Percentiles rank a stretch among this genome's conserved stretches.
These are phyloP conservation scores for Aspergillus homomorphus DNA, from an alignment of 495 filamentous ascomycete species.

Conservation along the genomic window DNA sequence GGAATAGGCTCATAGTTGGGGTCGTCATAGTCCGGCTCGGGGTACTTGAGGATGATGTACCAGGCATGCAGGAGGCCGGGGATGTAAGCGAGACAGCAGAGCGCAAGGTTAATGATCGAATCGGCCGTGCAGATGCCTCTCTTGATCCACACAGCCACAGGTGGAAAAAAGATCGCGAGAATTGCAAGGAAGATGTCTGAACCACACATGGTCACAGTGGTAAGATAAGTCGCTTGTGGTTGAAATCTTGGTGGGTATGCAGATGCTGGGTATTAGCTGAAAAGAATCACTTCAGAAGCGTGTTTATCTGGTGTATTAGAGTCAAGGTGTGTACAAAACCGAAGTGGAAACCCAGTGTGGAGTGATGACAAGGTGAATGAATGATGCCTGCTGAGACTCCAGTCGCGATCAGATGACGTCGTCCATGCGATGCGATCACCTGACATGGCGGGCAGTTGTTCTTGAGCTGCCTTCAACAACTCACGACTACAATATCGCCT, in stretches of 20 bases:
- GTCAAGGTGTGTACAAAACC: not conserved
- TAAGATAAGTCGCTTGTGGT: conserved; percentile 6
- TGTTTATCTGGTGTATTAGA: not conserved
- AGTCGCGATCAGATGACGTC: conserved; percentile 13
- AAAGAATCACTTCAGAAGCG: too few species aligned
- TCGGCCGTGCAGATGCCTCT: conserved; percentile 89
- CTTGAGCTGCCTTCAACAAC: too few species aligned
- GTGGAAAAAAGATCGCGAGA: conserved; percentile 89
- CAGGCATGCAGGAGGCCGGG: conserved; percentile 92
- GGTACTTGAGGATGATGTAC: conserved; percentile 95
- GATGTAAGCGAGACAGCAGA: conserved; percentile 83
- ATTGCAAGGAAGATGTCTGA: conserved; percentile 87
- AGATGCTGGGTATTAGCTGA: not conserved
- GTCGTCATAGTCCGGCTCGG: conserved; percentile 58
- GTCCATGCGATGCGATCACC: conserved; percentile 1
- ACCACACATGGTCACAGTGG: conserved; percentile 54
- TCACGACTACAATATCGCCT: too few species aligned
- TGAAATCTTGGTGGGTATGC: not conserved
- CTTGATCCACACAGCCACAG: conserved; percentile 94
- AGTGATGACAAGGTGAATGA: conserved; percentile 3
- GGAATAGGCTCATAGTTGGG: conserved; percentile 61
- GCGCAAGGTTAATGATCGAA: conserved; percentile 90
- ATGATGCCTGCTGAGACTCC: conserved; percentile 7
- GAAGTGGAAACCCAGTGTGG: not conserved
- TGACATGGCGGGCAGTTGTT: not conserved